These are phyloP conservation scores for Aspergillus novofumigatus DNA, from an alignment of 2,329 filamentous ascomycete genomes.

Conservation along the genomic window DNA sequence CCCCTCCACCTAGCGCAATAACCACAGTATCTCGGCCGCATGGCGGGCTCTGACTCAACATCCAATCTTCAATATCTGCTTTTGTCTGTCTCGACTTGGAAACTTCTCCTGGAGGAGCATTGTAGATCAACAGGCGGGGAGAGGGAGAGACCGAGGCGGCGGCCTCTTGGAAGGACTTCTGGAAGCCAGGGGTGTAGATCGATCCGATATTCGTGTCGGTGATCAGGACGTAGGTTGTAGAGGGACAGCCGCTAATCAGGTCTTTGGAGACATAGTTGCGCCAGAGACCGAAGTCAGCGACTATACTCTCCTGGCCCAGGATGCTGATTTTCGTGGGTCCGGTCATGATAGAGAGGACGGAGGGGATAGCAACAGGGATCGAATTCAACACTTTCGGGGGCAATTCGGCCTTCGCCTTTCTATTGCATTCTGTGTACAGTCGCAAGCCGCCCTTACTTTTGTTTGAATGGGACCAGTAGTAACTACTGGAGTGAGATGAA, in stretches of 20 bases:
- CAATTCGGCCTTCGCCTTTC: conserved; percentile 5
- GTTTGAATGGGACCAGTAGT: background rate
- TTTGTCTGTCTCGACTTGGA: conserved; percentile 94
- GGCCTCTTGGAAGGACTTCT: conserved; percentile 57
- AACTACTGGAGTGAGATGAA: background rate
- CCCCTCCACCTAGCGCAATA: conserved; percentile 89
- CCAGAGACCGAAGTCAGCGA: conserved; percentile 91
- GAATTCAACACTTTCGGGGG: conserved; percentile 8
- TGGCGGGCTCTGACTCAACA: conserved; percentile 72
- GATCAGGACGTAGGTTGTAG: conserved; percentile 92
- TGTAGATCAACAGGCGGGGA: conserved; percentile 75
- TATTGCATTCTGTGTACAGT: conserved; percentile 9
- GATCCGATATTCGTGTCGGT: conserved; percentile 89
- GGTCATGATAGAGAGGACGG: conserved; percentile 23
- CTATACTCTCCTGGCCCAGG: conserved; percentile 81
- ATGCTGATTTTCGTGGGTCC: conserved; percentile 67
- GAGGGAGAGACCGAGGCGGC: conserved; percentile 43
- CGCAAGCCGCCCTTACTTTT: background rate
- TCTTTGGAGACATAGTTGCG: conserved; percentile 75
- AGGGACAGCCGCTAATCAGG: conserved; percentile 69
- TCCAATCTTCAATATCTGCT: conserved; percentile 95
- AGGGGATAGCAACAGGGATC: conserved; percentile 5
- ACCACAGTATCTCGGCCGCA: conserved; percentile 94
- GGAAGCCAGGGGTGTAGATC: conserved; percentile 76
- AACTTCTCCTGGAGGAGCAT: conserved; percentile 84